These are phyloP conservation scores for Eurotiales sp. DNA, from an alignment of 2,329 filamentous ascomycete species.

Conservation along the genomic window DNA sequence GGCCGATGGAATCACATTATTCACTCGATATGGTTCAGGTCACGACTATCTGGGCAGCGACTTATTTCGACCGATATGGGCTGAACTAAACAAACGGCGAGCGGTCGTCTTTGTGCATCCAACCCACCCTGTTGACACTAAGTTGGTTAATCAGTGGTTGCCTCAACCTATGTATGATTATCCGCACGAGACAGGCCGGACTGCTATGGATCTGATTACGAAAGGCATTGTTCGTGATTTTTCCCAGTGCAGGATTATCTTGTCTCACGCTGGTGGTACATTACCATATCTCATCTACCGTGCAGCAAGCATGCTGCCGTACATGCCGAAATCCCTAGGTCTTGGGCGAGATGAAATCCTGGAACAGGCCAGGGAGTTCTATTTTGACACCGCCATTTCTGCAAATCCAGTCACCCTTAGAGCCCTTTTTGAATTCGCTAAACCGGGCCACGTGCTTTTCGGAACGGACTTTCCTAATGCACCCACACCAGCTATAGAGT, in stretches of 20 bases:
- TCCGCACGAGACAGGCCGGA: constrained; percentile 45
- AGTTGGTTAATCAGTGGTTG: constrained; percentile 29
- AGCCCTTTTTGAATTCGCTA: constrained; percentile 16
- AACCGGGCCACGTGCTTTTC: constrained; percentile 22
- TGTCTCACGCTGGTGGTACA: constrained; percentile 48
- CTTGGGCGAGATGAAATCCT: constrained; percentile 16
- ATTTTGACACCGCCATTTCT: constrained; percentile 27
- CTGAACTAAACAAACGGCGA: constrained; percentile 36
- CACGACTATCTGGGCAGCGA: constrained; percentile 47
- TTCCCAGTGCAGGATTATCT: constrained; percentile 44
- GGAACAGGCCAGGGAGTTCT: constrained; percentile 18
- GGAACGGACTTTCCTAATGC: constrained; percentile 31
- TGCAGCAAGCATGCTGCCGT: constrained; percentile 19
- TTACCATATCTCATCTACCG: constrained; percentile 41
- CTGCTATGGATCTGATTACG: constrained; percentile 43
- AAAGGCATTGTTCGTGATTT: constrained; percentile 27
- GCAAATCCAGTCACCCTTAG: constrained; percentile 17
- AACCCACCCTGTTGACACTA: constrained; percentile 35
- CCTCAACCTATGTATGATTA: constrained; percentile 44
- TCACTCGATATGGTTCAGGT: constrained; percentile 40
- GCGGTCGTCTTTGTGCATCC: constrained; percentile 49
- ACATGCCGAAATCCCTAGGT: too few relatives aligned
- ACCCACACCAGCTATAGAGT: not conserved
- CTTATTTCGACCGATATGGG: constrained; percentile 45
- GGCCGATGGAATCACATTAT: constrained; percentile 47